Conservation (phyloP, 805 yeast genomes). For the Cyberlindnera lachancei region DNA sequence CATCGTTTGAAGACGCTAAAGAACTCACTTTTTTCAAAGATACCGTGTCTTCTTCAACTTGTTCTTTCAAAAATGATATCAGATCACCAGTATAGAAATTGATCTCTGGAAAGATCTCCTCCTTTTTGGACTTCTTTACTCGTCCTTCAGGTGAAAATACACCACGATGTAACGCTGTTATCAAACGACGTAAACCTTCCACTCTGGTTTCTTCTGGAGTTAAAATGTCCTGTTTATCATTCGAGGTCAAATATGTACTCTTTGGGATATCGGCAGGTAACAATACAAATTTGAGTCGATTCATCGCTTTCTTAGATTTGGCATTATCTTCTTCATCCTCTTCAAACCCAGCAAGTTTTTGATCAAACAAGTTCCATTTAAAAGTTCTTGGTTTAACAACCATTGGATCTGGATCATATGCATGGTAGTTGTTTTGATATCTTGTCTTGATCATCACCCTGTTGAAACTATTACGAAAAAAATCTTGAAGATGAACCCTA, state of each 20-base stretch:
- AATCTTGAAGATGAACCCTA: constrained; percentile 28
- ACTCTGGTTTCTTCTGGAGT: constrained; percentile 81
- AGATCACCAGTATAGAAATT: constrained; percentile 83
- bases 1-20: constrained; percentile 18
- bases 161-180: constrained; percentile 53
- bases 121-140: constrained; percentile 28
- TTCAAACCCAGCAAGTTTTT: constrained; percentile 83
- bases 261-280: constrained; percentile 71
- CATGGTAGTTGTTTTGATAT: constrained; percentile 59
- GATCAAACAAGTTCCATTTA: constrained; percentile 93
- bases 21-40: constrained; percentile 21
- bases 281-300: constrained; percentile 75
- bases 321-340: constrained; percentile 62
- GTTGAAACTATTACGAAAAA: constrained; percentile 30
- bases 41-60: constrained; percentile 28
- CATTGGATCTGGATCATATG: constrained; percentile 49
- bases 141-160: constrained; percentile 35
- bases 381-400: constrained; percentile 44
- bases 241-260: constrained; percentile 30
- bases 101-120: constrained; percentile 63
- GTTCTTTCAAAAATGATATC: constrained; percentile 52
- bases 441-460: constrained; percentile 65
- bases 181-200: constrained; percentile 78
- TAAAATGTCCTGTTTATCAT: constrained; percentile 50
- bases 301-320: constrained; percentile 40